A percentile compares a stretch with the other conserved stretches of the same genome.
phyloP scores from a whole-genome alignment of 345 rosid species.

The Viola odorata region DNA sequence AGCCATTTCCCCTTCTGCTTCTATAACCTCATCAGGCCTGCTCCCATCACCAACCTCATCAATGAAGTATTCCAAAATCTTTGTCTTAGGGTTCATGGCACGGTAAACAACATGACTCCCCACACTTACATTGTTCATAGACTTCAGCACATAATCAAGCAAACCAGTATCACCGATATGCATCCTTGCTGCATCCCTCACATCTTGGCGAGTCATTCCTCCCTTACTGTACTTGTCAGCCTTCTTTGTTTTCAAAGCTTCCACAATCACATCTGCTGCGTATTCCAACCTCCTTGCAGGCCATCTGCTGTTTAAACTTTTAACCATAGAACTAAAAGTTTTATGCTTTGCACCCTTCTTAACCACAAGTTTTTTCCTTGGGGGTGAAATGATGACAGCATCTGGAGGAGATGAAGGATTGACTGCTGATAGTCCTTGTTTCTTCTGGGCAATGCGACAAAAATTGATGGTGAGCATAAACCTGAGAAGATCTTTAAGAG shows the following conservation, averaged over 20 bases:
- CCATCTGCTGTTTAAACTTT: conserved; percentile 73
- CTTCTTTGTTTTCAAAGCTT: conserved; percentile 51
- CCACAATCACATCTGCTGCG: conserved; percentile 76
- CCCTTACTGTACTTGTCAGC: conserved; percentile 22
- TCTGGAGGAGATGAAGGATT: conserved; percentile 16
- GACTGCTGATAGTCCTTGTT: conserved; percentile 11
- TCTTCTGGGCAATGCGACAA: conserved; percentile 31
- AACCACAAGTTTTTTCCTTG: conserved; percentile 23
- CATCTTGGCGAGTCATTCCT: conserved; percentile 84
- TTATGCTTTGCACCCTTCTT: conserved; percentile 34
- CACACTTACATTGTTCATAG: conserved; percentile 69
- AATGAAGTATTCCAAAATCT: conserved; percentile 70
- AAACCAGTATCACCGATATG: conserved; percentile 90
- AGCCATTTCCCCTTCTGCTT: conserved; percentile 10
- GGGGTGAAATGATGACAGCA: conserved; percentile 15
- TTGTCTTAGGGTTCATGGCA: conserved; percentile 48
- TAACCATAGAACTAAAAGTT: conserved; percentile 39
- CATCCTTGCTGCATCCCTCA: conserved; percentile 84
- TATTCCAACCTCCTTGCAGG: conserved; percentile 64
- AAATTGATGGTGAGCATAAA: conserved; percentile 63
- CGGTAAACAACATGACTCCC: conserved; percentile 50
- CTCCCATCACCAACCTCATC: conserved; percentile 34
- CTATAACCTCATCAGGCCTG: conserved; percentile 8
- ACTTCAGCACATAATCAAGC: conserved; percentile 75
- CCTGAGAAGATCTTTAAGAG: conserved; percentile 64